Percentiles rank a stretch among this genome's conserved stretches.
These are phyloP conservation scores for Globisporangium viniferum DNA, from an alignment of 352 stramenopile species.

Conservation along the genomic window DNA sequence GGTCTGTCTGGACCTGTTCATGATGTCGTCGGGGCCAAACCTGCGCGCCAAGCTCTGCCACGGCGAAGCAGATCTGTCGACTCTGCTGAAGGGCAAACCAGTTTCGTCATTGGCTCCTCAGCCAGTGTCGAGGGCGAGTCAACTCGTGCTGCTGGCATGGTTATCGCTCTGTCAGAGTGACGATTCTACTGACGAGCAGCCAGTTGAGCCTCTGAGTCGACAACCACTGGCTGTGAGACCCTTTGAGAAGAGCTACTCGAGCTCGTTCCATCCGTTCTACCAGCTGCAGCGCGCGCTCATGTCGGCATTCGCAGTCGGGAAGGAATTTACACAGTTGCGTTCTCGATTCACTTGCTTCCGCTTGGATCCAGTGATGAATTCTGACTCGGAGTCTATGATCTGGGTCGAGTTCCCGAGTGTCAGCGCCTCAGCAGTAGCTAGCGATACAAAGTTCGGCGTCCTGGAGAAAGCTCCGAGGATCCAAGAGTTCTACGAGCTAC, in stretches of 20 bases:
- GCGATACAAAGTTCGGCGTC: constrained; percentile 9
- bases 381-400: constrained; percentile 8
- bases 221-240: background rate
- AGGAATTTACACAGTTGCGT: constrained; percentile 26
- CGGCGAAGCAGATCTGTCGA: constrained; percentile 47
- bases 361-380: constrained; percentile 12
- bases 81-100: constrained; percentile 13
- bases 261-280: constrained; percentile 63
- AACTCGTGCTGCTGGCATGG: constrained; percentile 36
- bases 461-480: constrained; percentile 29
- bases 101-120: background rate
- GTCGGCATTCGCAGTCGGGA: constrained; percentile 4
- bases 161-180: constrained; percentile 20
- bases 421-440: background rate
- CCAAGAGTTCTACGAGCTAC: constrained; percentile 17
- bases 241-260: constrained; percentile 22
- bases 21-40: constrained; percentile 65
- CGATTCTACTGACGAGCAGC: background rate
- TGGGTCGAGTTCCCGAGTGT: constrained; percentile 22
- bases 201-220: background rate
- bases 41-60: constrained; percentile 72
- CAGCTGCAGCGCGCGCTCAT: constrained; percentile 32
- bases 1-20: constrained; percentile 69
- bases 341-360: constrained; percentile 21
- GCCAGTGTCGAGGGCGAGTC: constrained; percentile 27